These are phyloP conservation scores for Litchi chinensis DNA, from an alignment of 345 rosid species.

Conservation along the genomic window DNA sequence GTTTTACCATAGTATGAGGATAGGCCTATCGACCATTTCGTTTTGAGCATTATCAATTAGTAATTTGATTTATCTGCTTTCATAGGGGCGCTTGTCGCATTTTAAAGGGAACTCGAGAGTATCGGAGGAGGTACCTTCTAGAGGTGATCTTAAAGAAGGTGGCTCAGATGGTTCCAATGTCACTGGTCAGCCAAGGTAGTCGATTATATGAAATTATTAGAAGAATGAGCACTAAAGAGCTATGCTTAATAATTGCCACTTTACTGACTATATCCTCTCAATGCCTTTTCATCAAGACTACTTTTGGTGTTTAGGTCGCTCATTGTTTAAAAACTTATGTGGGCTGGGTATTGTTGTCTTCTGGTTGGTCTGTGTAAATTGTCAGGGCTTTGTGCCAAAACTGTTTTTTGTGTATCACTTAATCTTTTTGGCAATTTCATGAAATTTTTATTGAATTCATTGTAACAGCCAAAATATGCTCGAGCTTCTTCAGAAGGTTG, in stretches of 20 bases:
- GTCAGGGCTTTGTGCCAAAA: not conserved
- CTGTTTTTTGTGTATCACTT: not conserved
- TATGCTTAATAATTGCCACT: not conserved
- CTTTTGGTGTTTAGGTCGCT: not conserved
- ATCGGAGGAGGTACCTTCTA: conserved; percentile 33
- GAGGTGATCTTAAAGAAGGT: conserved; percentile 28
- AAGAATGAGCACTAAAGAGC: conserved; percentile 14
- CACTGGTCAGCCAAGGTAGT: conserved; percentile 38
- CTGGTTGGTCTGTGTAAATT: not conserved
- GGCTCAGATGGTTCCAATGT: conserved; percentile 31
- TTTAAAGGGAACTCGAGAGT: conserved; percentile 20
- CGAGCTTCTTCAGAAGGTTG: conserved; percentile 43
- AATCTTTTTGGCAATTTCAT: not conserved
- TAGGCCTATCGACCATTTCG: not conserved
- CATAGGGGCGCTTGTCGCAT: conserved; percentile 28
- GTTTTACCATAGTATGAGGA: not conserved
- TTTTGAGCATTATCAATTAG: not conserved
- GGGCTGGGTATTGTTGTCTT: not conserved
- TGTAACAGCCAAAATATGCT: conserved; percentile 44
- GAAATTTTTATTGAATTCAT: not conserved
- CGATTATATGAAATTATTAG: not conserved
- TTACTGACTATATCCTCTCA: not conserved
- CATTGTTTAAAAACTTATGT: not conserved
- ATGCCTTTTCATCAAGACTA: not conserved
- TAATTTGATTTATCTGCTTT: conserved; percentile 9